Evolutionary conservation across 306 rosid species (phyloP), one percentile per base, ranked within the genome.

Genomic region (Castanea crenata): DNA sequence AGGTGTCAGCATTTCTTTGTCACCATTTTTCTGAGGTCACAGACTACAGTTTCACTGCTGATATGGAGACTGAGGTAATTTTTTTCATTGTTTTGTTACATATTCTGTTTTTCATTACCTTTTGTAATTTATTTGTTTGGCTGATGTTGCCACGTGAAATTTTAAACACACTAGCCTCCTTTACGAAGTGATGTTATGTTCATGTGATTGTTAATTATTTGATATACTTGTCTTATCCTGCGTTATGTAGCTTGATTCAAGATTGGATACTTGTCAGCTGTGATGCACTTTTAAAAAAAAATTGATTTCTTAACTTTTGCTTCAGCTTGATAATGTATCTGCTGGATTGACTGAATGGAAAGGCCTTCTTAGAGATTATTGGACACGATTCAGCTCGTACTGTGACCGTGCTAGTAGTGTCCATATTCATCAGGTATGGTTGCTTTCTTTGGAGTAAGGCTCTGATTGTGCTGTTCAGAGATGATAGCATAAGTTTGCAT

Each of bases 291-390:
- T 1, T 0, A 25, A 25, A 25, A 25, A 25, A 25, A 29, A 35
- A 55, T 51, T 63, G 18, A 83, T 68, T 55, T 61, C 20, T 80
- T 56, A 4, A 49, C 55, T 64, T 74, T 83, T 83, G 80, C 58
- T 74, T 76, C 88, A 96, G 99, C 99, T 96, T 67, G 99, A 96
- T 76, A 96, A 96, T 83, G 99, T 96, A 71, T 96, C 96, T 79
- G 98, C 91, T 82, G 98, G 99, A 71, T 79, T 83, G 80, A 96
- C 99, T 74, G 97, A 96, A 82, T 96, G 98, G 99, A 96, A 91
- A 83, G 99, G 98, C 85, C 98, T 96, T 82, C 93, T 96, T 10
- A 86, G 74, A 90, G 96, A 96, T 81, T 96, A 93, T 81, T 96
- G 99, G 99, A 90, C 97, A 6, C 93, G 97, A 20, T 93, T 93